Evolutionary conservation across 1,139 yeast genomes (phyloP).

Genomic region (Geotrichum macrosporum): DNA sequence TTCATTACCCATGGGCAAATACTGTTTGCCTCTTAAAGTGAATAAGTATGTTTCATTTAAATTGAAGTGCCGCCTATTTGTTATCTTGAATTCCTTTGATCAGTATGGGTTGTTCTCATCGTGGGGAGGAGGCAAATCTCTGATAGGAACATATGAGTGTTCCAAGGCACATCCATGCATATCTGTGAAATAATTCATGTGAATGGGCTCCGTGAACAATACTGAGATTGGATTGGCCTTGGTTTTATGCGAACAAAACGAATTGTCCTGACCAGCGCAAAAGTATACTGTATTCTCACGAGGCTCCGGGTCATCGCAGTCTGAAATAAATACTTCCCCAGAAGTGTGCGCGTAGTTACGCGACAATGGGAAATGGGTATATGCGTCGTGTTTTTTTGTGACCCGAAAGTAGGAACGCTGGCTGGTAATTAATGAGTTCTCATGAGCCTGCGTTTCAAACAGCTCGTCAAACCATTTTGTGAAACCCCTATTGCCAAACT

Average conservation of each 20-base stretch:
- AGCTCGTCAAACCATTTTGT: constrained; percentile 49
- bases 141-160: constrained; percentile 17
- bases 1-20: too few species aligned
- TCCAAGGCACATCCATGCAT: constrained; percentile 20
- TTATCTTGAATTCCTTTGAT: too few species aligned
- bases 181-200: constrained; percentile 21
- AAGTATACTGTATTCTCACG: constrained; percentile 15
- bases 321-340: constrained; percentile 23
- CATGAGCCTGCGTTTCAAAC: constrained; percentile 32
- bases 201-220: constrained; percentile 13
- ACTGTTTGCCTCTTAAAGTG: too few species aligned
- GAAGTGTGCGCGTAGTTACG: constrained; percentile 20
- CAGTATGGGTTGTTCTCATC: constrained; percentile 19
- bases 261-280: constrained; percentile 19
- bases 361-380: constrained; percentile 21
- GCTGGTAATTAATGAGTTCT: not conserved
- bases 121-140: constrained; percentile 10
- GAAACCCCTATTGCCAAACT: constrained; percentile 53
- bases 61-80: too few species aligned
- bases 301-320: constrained; percentile 13
- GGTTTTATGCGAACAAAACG: constrained; percentile 14
- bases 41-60: too few species aligned
- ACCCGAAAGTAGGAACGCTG: constrained; percentile 22
- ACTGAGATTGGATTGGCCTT: constrained; percentile 5
- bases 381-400: constrained; percentile 22